Evolutionary conservation across 139 green algal genomes (phyloP), one percentile per base, ranked within the genome.

Genomic region (Trebouxia sp.): DNA sequence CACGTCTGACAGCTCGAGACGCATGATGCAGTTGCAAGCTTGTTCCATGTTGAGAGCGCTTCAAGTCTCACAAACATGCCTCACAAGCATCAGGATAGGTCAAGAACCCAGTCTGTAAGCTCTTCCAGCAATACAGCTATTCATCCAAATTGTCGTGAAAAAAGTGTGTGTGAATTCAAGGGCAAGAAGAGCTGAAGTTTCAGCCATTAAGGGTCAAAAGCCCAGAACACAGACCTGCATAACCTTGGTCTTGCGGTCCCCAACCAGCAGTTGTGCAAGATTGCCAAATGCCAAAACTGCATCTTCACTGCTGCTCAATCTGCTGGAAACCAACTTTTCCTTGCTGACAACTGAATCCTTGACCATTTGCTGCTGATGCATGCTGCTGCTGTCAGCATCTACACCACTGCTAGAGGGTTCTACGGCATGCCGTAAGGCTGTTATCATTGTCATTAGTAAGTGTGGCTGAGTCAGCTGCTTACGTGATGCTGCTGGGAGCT

Each of bases 381-480:
- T 50, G n/a, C 5, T 43, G 14, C 22, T 5, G 28, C 30, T 20
- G 30, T 20, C 3, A 38, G 3, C 5, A n/a, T n/a, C n/a, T n/a
- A n/a, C n/a, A n/a, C n/a, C n/a, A n/a, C n/a, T n/a, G n/a, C n/a
- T n/a, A n/a, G n/a, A n/a, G n/a, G n/a, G n/a, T n/a, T n/a, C n/a
- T n/a, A n/a, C n/a, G n/a, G n/a, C n/a, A n/a, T 70, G 65, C 65
- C 38, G 42, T 22, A 81, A 47, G 67, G 76, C 76, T 42, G 78
- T 43, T 3, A 88, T 81, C 35, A 76, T 79, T 30, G 80, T 56
- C 37, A 48, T 37, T n/a, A 88, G 62, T 8, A 83, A 50, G 3
- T 1, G 11, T 0, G 72, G 80, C 14, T 41, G 26, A 9, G 81
- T 75, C 35, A 90, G 77, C 37, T 78, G 86, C 8, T 56, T 78